phyloP scores from a whole-genome alignment of 805 yeast genomes.

The Blastobotrys terrestris region DNA sequence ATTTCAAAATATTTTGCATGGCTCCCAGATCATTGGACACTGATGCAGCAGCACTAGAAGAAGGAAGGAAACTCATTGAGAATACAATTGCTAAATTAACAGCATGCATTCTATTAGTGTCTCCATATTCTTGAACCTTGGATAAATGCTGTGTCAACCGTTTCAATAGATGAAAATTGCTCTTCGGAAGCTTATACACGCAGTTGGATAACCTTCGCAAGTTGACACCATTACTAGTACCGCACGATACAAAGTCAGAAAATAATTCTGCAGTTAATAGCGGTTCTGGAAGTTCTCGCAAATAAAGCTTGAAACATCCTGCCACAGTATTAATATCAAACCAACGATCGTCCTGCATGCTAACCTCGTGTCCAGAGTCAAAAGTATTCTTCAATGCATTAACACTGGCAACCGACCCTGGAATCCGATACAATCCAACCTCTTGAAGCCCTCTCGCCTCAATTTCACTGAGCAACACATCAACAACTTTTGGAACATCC shows the following conservation, averaged over 20 bases:
- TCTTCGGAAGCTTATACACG: constrained; percentile 47
- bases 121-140: constrained; percentile 59
- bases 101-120: constrained; percentile 77
- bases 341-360: constrained; percentile 51
- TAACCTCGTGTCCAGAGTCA: constrained; percentile 41
- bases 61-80: constrained; percentile 51
- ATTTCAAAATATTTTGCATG: constrained; percentile 46
- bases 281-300: constrained; percentile 85
- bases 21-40: constrained; percentile 49
- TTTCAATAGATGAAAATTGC: constrained; percentile 63
- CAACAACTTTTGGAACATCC: constrained; percentile 59
- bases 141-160: constrained; percentile 64
- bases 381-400: constrained; percentile 48
- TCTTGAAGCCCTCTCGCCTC: constrained; percentile 86
- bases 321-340: constrained; percentile 83
- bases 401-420: constrained; percentile 56
- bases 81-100: constrained; percentile 88
- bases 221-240: constrained; percentile 23
- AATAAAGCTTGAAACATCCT: constrained; percentile 75
- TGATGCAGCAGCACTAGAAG: constrained; percentile 19
- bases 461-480: constrained; percentile 61
- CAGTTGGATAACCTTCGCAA: constrained; percentile 25
- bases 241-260: constrained; percentile 41
- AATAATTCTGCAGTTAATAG: constrained; percentile 63
- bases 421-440: constrained; percentile 79